These are phyloP conservation scores for Aegilops umbellulata DNA, from an alignment of 176 grass and related monocot genomes.

Conservation along the genomic window DNA sequence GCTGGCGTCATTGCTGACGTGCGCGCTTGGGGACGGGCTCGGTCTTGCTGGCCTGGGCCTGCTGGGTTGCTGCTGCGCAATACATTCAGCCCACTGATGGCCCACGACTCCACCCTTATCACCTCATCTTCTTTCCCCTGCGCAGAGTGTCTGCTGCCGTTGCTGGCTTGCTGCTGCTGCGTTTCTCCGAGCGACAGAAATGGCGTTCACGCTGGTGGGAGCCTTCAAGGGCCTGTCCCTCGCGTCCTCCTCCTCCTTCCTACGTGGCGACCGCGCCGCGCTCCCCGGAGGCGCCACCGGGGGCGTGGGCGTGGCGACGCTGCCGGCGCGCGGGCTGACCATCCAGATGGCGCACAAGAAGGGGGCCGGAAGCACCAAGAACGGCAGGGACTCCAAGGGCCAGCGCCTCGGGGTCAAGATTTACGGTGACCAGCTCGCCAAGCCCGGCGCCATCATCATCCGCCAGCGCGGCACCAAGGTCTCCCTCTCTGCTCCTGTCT, in stretches of 20 bases:
- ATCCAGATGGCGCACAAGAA: constrained; percentile 98
- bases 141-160: background rate
- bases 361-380: constrained; percentile 95
- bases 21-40: too few relatives aligned
- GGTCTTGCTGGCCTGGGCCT: too few relatives aligned
- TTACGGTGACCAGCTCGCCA: constrained; percentile 87
- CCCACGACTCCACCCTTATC: constrained; percentile 23
- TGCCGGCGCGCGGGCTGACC: constrained; percentile 62
- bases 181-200: constrained; percentile 7
- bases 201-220: constrained; percentile 61
- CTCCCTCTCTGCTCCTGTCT: background rate
- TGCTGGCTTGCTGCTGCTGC: background rate
- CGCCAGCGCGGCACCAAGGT: constrained; percentile 98
- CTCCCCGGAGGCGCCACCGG: background rate
- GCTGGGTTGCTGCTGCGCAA: background rate
- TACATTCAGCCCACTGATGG: background rate
- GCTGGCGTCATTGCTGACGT: too few relatives aligned
- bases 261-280: constrained; percentile 24
- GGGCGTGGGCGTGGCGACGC: constrained; percentile 10
- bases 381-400: constrained; percentile 81
- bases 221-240: constrained; percentile 75
- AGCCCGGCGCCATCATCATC: constrained; percentile 93
- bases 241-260: constrained; percentile 32
- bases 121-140: constrained; percentile 21
- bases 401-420: constrained; percentile 96